A percentile compares a stretch with the other conserved stretches of the same genome.
Evolutionary conservation across 805 yeast species (phyloP).

Genomic region (Sungouiozyma intestinalis): DNA sequence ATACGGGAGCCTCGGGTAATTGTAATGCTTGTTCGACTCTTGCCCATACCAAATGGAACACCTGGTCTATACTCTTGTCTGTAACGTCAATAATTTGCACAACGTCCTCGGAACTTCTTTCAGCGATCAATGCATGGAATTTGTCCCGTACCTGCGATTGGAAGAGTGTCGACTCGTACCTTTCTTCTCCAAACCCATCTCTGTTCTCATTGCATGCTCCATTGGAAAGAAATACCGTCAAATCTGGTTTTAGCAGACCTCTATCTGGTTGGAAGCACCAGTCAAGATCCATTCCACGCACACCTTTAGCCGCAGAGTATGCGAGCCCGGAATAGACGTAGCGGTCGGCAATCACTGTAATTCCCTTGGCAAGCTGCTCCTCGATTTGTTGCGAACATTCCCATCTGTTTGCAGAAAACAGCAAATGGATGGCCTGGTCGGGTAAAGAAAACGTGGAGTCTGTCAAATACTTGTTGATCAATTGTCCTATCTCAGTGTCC

Average conservation of each 20-base stretch:
- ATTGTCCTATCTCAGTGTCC: constrained; percentile 65
- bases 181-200: constrained; percentile 86
- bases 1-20: not conserved
- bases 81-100: constrained; percentile 53
- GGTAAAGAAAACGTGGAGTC: constrained; percentile 40
- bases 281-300: constrained; percentile 40
- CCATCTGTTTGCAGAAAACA: constrained; percentile 94
- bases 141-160: constrained; percentile 59
- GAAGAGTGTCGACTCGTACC: constrained; percentile 69
- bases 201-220: constrained; percentile 36
- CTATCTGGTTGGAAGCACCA: constrained; percentile 81
- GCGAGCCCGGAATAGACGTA: constrained; percentile 91
- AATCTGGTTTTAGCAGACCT: constrained; percentile 82
- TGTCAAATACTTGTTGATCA: constrained; percentile 65
- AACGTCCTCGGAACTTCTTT: constrained; percentile 6
- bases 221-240: constrained; percentile 63
- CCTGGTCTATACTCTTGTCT: constrained; percentile 45
- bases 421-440: constrained; percentile 75
- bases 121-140: constrained; percentile 28
- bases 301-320: constrained; percentile 69
- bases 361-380: constrained; percentile 38
- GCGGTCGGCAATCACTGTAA: constrained; percentile 63
- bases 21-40: not conserved
- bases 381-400: constrained; percentile 49
- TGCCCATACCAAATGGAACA: constrained; percentile 37